Conservation (phyloP, 2,329 filamentous ascomycete genomes). For the Hypocrella siamensis region DNA sequence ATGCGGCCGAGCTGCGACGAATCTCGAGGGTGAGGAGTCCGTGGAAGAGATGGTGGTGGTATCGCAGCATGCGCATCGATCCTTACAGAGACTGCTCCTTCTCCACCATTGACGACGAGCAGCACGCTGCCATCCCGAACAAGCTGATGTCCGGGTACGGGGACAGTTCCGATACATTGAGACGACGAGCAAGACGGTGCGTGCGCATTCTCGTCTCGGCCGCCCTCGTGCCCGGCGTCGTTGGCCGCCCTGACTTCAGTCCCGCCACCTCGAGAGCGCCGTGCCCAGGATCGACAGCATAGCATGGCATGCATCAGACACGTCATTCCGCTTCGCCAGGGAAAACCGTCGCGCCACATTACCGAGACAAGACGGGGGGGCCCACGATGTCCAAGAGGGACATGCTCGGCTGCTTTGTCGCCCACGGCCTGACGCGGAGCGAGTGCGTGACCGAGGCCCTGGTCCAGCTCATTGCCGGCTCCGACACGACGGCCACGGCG, state of each 20-base stretch:
- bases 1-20: background rate
- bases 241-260: conserved; percentile 1
- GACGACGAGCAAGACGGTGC: conserved; percentile 1
- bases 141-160: conserved; percentile 1
- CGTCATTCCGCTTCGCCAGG: conserved; percentile 1
- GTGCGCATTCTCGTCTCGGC: background rate
- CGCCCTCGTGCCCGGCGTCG: conserved; percentile 1
- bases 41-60: conserved; percentile 1
- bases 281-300: conserved; percentile 4
- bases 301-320: conserved; percentile 2
- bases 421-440: conserved; percentile 1
- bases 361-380: background rate
- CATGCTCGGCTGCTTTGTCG: conserved; percentile 2
- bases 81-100: conserved; percentile 2
- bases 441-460: conserved; percentile 1
- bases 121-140: conserved; percentile 1
- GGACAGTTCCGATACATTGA: conserved; percentile 1
- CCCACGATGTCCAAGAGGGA: conserved; percentile 1
- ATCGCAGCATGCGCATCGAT: conserved; percentile 1
- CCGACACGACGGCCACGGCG: conserved; percentile 23
- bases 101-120: conserved; percentile 1
- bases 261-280: background rate
- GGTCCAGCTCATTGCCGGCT: conserved; percentile 3
- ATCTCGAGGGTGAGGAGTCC: conserved; percentile 1
- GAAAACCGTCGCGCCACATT: conserved; percentile 1